Evolutionary conservation across 2,329 filamentous ascomycete species (phyloP).

Genomic region (Aspergillus japonicus): DNA sequence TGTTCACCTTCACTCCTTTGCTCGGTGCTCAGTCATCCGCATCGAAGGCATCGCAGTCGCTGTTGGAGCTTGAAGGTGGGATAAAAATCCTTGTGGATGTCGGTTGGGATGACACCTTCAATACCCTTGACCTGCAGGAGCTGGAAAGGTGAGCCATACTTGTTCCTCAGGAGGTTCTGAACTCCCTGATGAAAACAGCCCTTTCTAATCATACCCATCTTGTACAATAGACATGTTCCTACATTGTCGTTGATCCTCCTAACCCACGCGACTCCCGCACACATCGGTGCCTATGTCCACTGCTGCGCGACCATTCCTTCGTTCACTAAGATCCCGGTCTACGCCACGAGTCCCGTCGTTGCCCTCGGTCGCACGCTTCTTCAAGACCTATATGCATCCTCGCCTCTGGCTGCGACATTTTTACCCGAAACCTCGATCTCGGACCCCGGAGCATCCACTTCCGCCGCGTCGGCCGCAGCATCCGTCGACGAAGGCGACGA

Average conservation of each 20-base stretch:
- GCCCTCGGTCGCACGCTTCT: constrained; percentile 86
- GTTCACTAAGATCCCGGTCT: constrained; percentile 89
- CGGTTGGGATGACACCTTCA: constrained; percentile 93
- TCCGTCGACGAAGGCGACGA: constrained; percentile 28
- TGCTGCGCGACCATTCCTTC: constrained; percentile 95
- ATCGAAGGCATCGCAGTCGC: constrained; percentile 86
- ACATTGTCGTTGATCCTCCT: constrained; percentile 91
- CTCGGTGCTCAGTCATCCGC: constrained; percentile 81
- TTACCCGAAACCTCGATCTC: constrained; percentile 72
- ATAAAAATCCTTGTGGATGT: constrained; percentile 94
- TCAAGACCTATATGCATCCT: constrained; percentile 89
- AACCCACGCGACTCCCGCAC: constrained; percentile 87
- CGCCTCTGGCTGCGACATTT: constrained; percentile 80
- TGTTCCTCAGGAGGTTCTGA: neutral
- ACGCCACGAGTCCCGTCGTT: constrained; percentile 90
- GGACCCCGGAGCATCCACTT: constrained; percentile 51
- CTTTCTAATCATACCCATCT: neutral
- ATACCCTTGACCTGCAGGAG: constrained; percentile 75
- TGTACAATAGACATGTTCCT: constrained; percentile 69
- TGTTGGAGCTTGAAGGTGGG: constrained; percentile 92
- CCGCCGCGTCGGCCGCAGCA: constrained; percentile 33
- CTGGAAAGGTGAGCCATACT: constrained; percentile 71
- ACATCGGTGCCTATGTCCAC: constrained; percentile 90
- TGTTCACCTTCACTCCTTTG: constrained; percentile 95
- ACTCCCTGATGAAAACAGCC: neutral